phyloP scores from a whole-genome alignment of 108 stramenopile species.

The Schizochytrium sp. region DNA sequence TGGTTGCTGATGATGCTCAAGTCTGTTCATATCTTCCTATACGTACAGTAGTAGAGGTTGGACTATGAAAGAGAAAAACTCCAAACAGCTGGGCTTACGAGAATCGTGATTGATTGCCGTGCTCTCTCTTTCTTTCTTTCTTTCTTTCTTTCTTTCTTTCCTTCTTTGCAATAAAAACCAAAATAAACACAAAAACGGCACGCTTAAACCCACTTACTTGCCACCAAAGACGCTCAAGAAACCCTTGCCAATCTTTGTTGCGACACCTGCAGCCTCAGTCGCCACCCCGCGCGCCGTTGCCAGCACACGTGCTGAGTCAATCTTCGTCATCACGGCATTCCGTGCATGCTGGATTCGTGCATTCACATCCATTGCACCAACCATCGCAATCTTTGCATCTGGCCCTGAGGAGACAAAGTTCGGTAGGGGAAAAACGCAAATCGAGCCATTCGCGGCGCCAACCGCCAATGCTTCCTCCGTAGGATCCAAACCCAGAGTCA shows the following conservation, averaged over 20 bases:
- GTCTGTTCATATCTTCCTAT: too few species aligned
- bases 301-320: not conserved
- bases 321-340: not conserved
- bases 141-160: too few species aligned
- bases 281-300: slow-evolving; percentile 9
- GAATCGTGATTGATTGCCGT: too few species aligned
- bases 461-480: not conserved
- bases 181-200: too few species aligned
- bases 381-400: not conserved
- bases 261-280: not conserved
- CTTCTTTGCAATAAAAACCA: too few species aligned
- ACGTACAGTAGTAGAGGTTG: too few species aligned
- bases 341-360: not conserved
- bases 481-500: not conserved
- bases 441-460: not conserved
- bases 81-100: too few species aligned
- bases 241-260: not conserved
- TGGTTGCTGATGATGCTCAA: too few species aligned
- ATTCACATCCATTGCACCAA: not conserved
- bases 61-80: too few species aligned
- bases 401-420: slow-evolving; percentile 2
- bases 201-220: not conserved
- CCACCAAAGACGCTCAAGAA: slow-evolving; percentile 1
- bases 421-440: not conserved
- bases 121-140: too few species aligned